Evolutionary conservation across 805 yeast species (phyloP).

Genomic region (Suhomyces faveliae): DNA sequence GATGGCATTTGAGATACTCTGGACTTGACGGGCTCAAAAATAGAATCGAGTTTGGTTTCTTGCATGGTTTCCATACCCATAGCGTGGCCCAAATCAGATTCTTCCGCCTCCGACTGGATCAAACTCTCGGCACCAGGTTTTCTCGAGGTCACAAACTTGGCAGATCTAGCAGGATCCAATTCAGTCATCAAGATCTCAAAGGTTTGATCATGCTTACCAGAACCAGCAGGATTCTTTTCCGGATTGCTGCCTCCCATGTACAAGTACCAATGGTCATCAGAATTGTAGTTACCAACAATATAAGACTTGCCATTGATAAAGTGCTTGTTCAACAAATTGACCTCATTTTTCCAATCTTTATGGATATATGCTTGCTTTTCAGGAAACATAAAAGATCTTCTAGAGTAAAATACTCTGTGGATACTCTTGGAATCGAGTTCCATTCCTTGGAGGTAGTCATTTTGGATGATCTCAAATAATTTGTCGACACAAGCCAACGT

Average conservation of each 20-base stretch:
- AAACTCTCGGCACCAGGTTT: slow-evolving; percentile 40
- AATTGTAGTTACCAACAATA: slow-evolving; percentile 71
- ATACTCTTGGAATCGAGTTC: slow-evolving; percentile 37
- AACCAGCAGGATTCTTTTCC: slow-evolving; percentile 7
- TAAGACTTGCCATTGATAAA: slow-evolving; percentile 65
- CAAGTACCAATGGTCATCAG: slow-evolving; percentile 88
- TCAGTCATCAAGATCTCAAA: slow-evolving; percentile 92
- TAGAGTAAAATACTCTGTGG: slow-evolving; percentile 78
- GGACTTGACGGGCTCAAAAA: slow-evolving; percentile 22
- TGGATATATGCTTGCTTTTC: slow-evolving; percentile 78
- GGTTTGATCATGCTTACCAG: slow-evolving; percentile 55
- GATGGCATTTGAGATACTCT: slow-evolving; percentile 29
- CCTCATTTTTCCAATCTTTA: slow-evolving; percentile 81
- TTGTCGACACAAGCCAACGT: slow-evolving; percentile 73
- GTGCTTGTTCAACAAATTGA: slow-evolving; percentile 60
- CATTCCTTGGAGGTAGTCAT: slow-evolving; percentile 23
- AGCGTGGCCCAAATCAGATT: slow-evolving; percentile 75
- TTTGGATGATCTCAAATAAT: slow-evolving; percentile 47
- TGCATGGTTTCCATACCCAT: slow-evolving; percentile 70
- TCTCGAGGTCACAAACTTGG: slow-evolving; percentile 57
- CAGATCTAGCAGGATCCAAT: slow-evolving; percentile 55
- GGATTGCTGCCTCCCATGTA: slow-evolving; percentile 55
- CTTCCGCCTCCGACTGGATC: slow-evolving; percentile 44
- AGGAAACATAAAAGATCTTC: slow-evolving; percentile 93
- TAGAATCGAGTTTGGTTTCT: slow-evolving; percentile 57